Evolutionary conservation across 495 filamentous ascomycete species (phyloP).

Genomic region (Neurospora terricola): DNA sequence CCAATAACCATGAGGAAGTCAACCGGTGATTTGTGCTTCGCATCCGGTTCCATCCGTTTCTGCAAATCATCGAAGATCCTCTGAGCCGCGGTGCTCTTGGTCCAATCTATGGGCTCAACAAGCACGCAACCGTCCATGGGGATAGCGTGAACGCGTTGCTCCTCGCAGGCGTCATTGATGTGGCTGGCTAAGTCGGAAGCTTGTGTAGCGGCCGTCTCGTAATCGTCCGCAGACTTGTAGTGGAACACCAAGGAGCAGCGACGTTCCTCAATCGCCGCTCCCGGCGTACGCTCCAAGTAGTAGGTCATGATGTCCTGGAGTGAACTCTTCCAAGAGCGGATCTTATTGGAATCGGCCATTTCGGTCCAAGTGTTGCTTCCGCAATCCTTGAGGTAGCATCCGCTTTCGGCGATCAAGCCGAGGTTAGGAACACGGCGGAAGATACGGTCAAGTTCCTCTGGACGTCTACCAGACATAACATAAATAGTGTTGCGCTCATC

Average conservation of each 20-base stretch:
- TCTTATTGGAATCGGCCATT: constrained; percentile 57
- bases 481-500: constrained; percentile 80
- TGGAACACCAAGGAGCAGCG: constrained; percentile 83
- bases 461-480: constrained; percentile 78
- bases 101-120: constrained; percentile 72
- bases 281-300: constrained; percentile 79
- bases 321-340: constrained; percentile 63
- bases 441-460: constrained; percentile 76
- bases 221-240: constrained; percentile 72
- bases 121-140: constrained; percentile 66
- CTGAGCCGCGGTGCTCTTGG: constrained; percentile 71
- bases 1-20: constrained; percentile 83
- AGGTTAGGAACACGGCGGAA: constrained; percentile 70
- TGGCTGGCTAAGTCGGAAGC: constrained; percentile 82
- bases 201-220: constrained; percentile 57
- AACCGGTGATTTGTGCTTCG: constrained; percentile 36
- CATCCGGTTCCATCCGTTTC: constrained; percentile 25
- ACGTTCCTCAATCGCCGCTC: constrained; percentile 74
- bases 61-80: constrained; percentile 54
- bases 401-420: constrained; percentile 86
- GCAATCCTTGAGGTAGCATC: constrained; percentile 71
- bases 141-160: constrained; percentile 72
- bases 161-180: constrained; percentile 83
- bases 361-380: constrained; percentile 59
- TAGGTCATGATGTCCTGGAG: constrained; percentile 71